Evolutionary conservation across 805 yeast species (phyloP).

Genomic region (Saccharomyces cerevisiae): DNA sequence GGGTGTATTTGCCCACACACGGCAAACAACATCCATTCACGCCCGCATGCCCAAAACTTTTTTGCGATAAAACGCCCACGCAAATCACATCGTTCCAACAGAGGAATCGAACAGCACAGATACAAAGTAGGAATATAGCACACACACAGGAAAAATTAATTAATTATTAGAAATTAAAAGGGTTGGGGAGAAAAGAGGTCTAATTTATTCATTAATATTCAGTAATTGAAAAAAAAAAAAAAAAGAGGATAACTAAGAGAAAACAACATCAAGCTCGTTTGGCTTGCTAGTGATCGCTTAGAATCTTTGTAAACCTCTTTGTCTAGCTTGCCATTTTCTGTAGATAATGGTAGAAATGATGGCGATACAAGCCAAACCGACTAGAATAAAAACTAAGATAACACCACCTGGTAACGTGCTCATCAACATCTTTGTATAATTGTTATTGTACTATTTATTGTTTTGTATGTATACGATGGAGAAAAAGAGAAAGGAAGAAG

Average conservation of each 20-base stretch:
- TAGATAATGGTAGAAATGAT: conserved; percentile 24
- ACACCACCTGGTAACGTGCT: conserved; percentile 62
- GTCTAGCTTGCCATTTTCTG: conserved; percentile 32
- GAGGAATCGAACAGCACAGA: not conserved
- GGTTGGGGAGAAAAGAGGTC: not conserved
- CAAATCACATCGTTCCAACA: not conserved
- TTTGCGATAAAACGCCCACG: not conserved
- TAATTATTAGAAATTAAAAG: not conserved
- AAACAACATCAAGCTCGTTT: not conserved
- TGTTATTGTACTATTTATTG: conserved; percentile 4
- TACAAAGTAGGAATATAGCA: not conserved
- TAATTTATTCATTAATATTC: not conserved
- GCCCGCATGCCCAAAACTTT: not conserved
- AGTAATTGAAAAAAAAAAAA: not conserved
- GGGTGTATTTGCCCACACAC: not conserved
- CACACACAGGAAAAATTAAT: not conserved
- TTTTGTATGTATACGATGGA: not conserved
- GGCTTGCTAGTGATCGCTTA: conserved; percentile 9
- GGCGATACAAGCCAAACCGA: conserved; percentile 30
- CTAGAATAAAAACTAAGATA: conserved; percentile 52
- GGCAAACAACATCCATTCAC: not conserved
- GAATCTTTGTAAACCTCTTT: conserved; percentile 33
- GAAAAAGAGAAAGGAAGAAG: not conserved
- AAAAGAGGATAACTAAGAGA: not conserved
- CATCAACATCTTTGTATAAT: conserved; percentile 21